phyloP scores from a whole-genome alignment of 2,329 filamentous ascomycete species.

The Alternaria tenuissima region DNA sequence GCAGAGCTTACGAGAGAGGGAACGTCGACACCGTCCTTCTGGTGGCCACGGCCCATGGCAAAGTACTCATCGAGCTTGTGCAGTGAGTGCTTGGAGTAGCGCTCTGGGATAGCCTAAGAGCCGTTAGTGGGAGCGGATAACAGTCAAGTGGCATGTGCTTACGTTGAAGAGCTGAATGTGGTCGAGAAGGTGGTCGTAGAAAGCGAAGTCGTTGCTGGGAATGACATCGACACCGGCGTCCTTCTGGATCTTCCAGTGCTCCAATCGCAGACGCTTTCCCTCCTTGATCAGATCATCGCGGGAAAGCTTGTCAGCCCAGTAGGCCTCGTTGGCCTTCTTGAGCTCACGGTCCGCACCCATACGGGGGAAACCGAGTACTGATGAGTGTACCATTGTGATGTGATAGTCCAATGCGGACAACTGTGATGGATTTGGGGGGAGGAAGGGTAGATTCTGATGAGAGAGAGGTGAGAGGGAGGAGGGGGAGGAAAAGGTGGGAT shows the following conservation, averaged over 20 bases:
- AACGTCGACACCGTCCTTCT: constrained; percentile 93
- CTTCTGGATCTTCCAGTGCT: constrained; percentile 99
- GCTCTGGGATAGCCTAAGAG: constrained; percentile 83
- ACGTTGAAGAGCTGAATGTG: constrained; percentile 98
- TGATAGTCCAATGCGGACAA: constrained; percentile 25
- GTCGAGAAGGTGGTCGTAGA: constrained; percentile 96
- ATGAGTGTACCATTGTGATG: constrained; percentile 61
- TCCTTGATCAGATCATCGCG: constrained; percentile 89
- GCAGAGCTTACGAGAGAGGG: constrained; percentile 70
- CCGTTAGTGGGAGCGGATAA: constrained; percentile 24
- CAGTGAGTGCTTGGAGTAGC: constrained; percentile 90
- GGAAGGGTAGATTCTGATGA: constrained; percentile 9
- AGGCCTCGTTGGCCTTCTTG: constrained; percentile 99
- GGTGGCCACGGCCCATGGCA: constrained; percentile 98
- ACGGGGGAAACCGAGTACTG: constrained; percentile 97
- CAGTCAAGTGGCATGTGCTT: constrained; percentile 53
- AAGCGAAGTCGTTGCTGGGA: constrained; percentile 99
- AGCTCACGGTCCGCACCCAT: constrained; percentile 99
- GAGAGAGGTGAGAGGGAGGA: constrained; percentile 13
- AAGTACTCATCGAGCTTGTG: constrained; percentile 96
- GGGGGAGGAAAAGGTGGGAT: constrained; percentile 6
- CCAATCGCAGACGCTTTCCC: constrained; percentile 94
- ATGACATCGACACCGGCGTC: constrained; percentile 97
- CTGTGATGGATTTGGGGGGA: constrained; percentile 10
- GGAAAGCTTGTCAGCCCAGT: constrained; percentile 94